Evolutionary conservation across 2,329 filamentous ascomycete species (phyloP).

Genomic region (Pseudopyricularia cyperi): DNA sequence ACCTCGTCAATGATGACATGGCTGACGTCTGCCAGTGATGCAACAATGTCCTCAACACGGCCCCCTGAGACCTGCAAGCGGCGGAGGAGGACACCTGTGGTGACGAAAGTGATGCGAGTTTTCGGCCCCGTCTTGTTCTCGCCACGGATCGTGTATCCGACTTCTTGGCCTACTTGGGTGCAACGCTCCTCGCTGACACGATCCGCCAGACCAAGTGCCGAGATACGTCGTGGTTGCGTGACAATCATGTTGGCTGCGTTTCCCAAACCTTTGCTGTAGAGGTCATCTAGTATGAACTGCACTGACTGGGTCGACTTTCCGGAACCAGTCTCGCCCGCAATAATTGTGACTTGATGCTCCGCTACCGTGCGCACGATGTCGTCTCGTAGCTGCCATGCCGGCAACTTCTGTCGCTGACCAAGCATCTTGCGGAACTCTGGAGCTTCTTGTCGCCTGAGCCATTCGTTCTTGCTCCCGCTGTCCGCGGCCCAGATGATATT

Average conservation of each 20-base stretch:
- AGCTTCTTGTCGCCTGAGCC: slow-evolving; percentile 53
- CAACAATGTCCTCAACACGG: slow-evolving; percentile 63
- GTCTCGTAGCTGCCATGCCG: slow-evolving; percentile 76
- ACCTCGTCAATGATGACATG: slow-evolving; percentile 96
- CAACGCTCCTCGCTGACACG: slow-evolving; percentile 89
- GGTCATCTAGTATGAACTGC: slow-evolving; percentile 86
- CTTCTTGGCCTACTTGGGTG: slow-evolving; percentile 64
- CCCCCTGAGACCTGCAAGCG: slow-evolving; percentile 85
- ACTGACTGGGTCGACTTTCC: slow-evolving; percentile 96
- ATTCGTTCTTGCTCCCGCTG: slow-evolving; percentile 48
- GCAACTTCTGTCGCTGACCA: slow-evolving; percentile 56
- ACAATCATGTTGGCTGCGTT: slow-evolving; percentile 80
- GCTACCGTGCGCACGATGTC: slow-evolving; percentile 64
- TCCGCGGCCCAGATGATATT: slow-evolving; percentile 53
- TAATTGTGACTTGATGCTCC: slow-evolving; percentile 79
- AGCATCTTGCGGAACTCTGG: slow-evolving; percentile 64
- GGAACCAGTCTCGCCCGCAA: slow-evolving; percentile 91
- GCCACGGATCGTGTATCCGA: slow-evolving; percentile 84
- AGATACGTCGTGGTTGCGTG: slow-evolving; percentile 89
- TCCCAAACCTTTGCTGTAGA: slow-evolving; percentile 66
- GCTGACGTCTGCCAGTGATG: slow-evolving; percentile 76
- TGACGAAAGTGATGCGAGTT: slow-evolving; percentile 91
- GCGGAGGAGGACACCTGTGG: slow-evolving; percentile 81
- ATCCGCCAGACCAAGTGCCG: slow-evolving; percentile 84
- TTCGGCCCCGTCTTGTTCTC: slow-evolving; percentile 62